These are phyloP conservation scores for Perkinsela sp. DNA, from an alignment of 208 protist genomes.

Conservation along the genomic window DNA sequence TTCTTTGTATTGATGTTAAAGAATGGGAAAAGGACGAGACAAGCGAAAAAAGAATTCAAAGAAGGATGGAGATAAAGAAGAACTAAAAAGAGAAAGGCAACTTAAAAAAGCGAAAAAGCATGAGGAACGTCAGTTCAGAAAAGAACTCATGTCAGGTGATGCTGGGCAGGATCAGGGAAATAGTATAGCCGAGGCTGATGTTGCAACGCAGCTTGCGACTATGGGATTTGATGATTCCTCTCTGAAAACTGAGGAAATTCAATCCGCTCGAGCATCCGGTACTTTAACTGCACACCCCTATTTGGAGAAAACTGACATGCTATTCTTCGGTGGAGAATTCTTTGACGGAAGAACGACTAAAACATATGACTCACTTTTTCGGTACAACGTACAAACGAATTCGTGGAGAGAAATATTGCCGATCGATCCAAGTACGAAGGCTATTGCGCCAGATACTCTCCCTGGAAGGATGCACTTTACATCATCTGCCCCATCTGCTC, in stretches of 20 bases:
- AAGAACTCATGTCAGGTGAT: conserved; percentile 4
- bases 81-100: conserved; percentile 25
- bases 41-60: conserved; percentile 41
- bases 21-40: conserved; percentile 62
- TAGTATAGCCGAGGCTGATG: background rate
- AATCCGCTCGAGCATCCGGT: conserved; percentile 35
- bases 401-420: conserved; percentile 23
- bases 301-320: conserved; percentile 20
- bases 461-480: conserved; percentile 2
- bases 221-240: background rate
- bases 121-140: conserved; percentile 6
- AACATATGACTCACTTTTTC: conserved; percentile 55
- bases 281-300: conserved; percentile 33
- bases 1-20: background rate
- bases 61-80: conserved; percentile 40
- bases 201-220: background rate
- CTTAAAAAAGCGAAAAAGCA: conserved; percentile 18
- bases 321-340: conserved; percentile 64
- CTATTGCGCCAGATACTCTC: background rate
- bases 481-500: conserved; percentile 1
- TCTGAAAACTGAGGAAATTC: conserved; percentile 18
- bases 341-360: conserved; percentile 51
- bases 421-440: background rate
- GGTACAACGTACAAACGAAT: conserved; percentile 34
- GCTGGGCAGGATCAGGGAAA: background rate